These are phyloP conservation scores for Carex sylvatica DNA, from an alignment of 202 grass and related monocot species.

Conservation along the genomic window DNA sequence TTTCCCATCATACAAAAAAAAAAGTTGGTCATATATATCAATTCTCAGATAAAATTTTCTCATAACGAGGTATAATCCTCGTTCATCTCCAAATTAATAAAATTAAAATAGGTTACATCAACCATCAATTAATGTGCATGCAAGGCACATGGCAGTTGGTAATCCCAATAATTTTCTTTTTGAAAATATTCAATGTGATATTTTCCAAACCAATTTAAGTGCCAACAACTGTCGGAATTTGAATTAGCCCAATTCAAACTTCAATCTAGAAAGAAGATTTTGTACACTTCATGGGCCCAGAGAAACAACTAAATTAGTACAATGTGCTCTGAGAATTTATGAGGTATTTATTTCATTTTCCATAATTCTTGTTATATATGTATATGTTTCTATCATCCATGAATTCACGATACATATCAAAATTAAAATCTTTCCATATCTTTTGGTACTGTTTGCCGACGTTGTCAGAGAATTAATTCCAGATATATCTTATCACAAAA, in stretches of 20 bases:
- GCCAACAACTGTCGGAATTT: constrained; percentile 3
- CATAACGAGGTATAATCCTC: neutral
- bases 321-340: neutral
- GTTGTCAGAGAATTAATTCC: neutral
- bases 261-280: constrained; percentile 17
- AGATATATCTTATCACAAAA: neutral
- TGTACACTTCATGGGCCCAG: neutral
- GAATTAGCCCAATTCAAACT: neutral
- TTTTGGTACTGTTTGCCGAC: constrained; percentile 17
- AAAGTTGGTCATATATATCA: neutral
- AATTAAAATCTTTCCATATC: constrained; percentile 5
- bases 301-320: neutral
- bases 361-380: neutral
- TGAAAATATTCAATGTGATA: neutral
- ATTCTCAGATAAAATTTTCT: neutral
- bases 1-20: too few relatives aligned
- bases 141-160: neutral
- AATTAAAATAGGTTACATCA: neutral
- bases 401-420: neutral
- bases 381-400: neutral
- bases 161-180: neutral
- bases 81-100: neutral
- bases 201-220: neutral
- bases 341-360: neutral
- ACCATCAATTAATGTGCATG: neutral